phyloP scores from a whole-genome alignment of 2,329 filamentous ascomycete genomes.

The Colletotrichum sp. region DNA sequence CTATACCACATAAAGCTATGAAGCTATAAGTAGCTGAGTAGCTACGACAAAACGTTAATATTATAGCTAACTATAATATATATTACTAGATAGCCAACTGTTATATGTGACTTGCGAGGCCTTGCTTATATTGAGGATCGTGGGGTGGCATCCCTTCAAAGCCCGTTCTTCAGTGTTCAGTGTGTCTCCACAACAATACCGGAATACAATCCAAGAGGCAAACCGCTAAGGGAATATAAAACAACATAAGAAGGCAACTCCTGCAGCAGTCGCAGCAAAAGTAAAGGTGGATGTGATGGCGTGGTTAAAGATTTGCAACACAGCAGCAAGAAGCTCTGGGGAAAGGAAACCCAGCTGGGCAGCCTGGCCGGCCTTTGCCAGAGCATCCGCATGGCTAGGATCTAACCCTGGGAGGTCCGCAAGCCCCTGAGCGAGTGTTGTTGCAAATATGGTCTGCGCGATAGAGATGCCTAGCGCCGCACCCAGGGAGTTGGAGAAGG shows the following conservation, averaged over 20 bases:
- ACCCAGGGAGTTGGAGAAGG: not conserved
- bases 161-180: too few species aligned
- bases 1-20: too few species aligned
- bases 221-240: not conserved
- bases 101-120: too few species aligned
- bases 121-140: too few species aligned
- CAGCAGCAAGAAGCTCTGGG: not conserved
- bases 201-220: not conserved
- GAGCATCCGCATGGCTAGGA: not conserved
- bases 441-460: not conserved
- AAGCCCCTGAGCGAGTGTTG: not conserved
- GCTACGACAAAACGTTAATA: too few species aligned
- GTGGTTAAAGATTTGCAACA: not conserved
- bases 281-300: not conserved
- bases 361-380: not conserved
- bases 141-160: not conserved
- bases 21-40: too few species aligned
- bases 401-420: not conserved
- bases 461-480: not conserved
- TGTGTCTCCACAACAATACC: too few species aligned
- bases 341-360: not conserved
- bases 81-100: too few species aligned
- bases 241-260: constrained; percentile 11
- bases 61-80: too few species aligned
- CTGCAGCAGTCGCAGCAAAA: not conserved